These are phyloP conservation scores for Petrea volubilis DNA, from an alignment of 257 asterid genomes.

Conservation along the genomic window DNA sequence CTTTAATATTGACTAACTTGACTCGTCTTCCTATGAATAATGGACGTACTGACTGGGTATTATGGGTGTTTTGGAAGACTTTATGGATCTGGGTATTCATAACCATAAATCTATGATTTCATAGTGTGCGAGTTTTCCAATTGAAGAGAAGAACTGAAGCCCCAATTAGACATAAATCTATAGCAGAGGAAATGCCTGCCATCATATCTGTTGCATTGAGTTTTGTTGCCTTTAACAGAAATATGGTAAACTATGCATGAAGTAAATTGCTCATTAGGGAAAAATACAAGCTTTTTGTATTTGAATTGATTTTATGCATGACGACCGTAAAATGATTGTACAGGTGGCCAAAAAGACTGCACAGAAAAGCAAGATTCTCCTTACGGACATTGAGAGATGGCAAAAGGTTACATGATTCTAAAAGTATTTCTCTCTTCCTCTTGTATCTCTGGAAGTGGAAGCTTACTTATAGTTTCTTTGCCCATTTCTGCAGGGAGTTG, in stretches of 20 bases:
- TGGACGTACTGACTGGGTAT: too few species aligned
- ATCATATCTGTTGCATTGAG: not conserved
- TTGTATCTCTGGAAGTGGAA: not conserved
- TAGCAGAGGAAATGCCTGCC: not conserved
- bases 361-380: constrained; percentile 82
- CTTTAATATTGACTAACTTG: not conserved
- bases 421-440: not conserved
- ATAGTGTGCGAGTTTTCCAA: not conserved
- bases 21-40: not conserved
- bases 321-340: constrained; percentile 13
- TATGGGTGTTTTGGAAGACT: not conserved
- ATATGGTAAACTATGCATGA: not conserved
- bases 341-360: constrained; percentile 96
- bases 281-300: not conserved
- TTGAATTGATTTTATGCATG: not conserved
- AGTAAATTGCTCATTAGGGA: not conserved
- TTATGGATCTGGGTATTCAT: not conserved
- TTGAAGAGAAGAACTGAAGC: not conserved
- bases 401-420: constrained; percentile 58
- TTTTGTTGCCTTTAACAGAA: not conserved
- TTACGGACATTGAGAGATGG: constrained; percentile 92
- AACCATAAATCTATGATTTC: not conserved
- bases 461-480: constrained; percentile 30
- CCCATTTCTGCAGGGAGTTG: constrained; percentile 80
- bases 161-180: not conserved